Percentiles rank a stretch among this genome's conserved stretches.
Evolutionary conservation across 345 rosid genomes (phyloP).

Genomic region (Rubroshorea leprosula): DNA sequence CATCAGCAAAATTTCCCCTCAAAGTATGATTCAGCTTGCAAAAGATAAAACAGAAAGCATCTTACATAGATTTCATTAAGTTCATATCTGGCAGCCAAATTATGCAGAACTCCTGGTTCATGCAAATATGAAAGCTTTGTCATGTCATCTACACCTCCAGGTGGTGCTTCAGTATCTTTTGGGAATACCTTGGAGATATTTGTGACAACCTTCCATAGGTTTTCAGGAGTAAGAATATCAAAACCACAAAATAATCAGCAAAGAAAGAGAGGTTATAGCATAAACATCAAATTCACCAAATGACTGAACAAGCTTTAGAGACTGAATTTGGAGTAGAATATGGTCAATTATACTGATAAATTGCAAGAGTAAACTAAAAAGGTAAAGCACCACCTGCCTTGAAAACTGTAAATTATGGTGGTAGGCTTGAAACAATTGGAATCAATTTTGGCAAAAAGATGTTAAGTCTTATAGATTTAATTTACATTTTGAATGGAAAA

Average conservation of each 20-base stretch:
- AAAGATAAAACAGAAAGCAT: background rate
- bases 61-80: slow-evolving; percentile 86
- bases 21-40: background rate
- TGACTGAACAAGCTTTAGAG: background rate
- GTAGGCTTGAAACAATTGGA: background rate
- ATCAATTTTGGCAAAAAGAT: too few species aligned
- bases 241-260: background rate
- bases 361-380: background rate
- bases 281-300: background rate
- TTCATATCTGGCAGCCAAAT: slow-evolving; percentile 74
- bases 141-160: slow-evolving; percentile 97
- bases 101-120: slow-evolving; percentile 84
- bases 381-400: background rate
- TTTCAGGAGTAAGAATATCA: slow-evolving; percentile 1
- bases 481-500: background rate
- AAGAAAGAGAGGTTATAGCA: slow-evolving; percentile 4
- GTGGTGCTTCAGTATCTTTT: slow-evolving; percentile 75
- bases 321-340: background rate
- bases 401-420: background rate
- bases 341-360: background rate
- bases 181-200: slow-evolving; percentile 62
- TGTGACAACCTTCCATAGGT: slow-evolving; percentile 49
- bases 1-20: background rate
- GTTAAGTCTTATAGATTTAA: background rate
- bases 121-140: slow-evolving; percentile 88